A percentile compares a stretch with the other conserved stretches of the same genome.
Evolutionary conservation across 176 grass and related monocot genomes (phyloP).

Genomic region (Hsuehochloa calcarea): DNA sequence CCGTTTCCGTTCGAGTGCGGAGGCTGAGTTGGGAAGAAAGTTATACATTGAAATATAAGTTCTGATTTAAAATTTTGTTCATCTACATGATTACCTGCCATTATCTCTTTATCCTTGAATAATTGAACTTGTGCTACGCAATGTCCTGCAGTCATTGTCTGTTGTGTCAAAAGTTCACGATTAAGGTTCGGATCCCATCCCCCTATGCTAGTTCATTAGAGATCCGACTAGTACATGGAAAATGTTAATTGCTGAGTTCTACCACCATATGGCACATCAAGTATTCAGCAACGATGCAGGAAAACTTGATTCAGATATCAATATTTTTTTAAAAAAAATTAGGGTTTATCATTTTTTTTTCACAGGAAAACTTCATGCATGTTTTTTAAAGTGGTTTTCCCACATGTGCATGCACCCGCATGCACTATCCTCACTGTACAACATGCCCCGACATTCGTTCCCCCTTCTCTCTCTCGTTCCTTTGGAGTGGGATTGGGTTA

Average conservation of each 20-base stretch:
- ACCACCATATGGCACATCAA: background rate
- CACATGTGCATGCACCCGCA: no score
- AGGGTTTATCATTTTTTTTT: background rate
- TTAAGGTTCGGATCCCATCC: background rate
- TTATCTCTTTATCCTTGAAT: background rate
- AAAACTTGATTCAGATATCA: background rate
- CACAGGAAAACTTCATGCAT: background rate
- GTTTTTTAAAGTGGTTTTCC: no score
- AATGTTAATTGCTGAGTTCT: background rate
- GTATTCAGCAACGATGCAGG: background rate
- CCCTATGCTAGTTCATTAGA: background rate
- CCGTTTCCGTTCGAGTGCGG: no score
- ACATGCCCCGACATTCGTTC: no score
- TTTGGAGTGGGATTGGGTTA: no score
- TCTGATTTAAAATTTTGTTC: background rate
- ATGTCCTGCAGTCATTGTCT: background rate
- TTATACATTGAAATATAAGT: background rate
- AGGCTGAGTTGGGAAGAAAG: background rate
- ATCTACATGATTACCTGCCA: background rate
- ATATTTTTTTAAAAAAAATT: background rate
- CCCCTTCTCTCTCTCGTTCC: no score
- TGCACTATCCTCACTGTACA: no score
- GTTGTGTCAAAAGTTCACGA: background rate
- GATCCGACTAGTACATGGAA: background rate
- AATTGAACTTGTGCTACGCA: background rate